These are phyloP conservation scores for Coemansia sp. DNA, from an alignment of 192 early-diverging fungal genomes.

Conservation along the genomic window DNA sequence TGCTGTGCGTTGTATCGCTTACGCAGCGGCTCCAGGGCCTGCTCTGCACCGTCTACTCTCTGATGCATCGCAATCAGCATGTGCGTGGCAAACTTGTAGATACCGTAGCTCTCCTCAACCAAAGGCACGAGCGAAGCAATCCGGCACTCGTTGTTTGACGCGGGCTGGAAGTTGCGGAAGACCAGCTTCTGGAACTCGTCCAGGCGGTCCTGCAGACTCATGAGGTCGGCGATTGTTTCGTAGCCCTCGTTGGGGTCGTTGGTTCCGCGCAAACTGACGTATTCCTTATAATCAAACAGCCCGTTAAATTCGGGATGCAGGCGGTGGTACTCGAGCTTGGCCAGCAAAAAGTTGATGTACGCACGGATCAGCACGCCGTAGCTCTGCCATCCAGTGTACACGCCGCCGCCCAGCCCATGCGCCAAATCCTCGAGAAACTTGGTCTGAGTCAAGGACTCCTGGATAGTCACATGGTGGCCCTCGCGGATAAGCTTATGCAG, in stretches of 20 bases:
- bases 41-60: slow-evolving; percentile 60
- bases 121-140: slow-evolving; percentile 95
- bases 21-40: slow-evolving; percentile 84
- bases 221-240: slow-evolving; percentile 93
- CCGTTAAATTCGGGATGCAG: slow-evolving; percentile 91
- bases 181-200: slow-evolving; percentile 89
- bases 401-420: slow-evolving; percentile 34
- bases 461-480: slow-evolving; percentile 81
- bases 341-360: slow-evolving; percentile 84
- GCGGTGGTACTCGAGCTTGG: slow-evolving; percentile 90
- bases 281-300: slow-evolving; percentile 97
- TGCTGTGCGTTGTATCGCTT: slow-evolving; percentile 83
- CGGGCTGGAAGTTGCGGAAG: slow-evolving; percentile 76
- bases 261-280: slow-evolving; percentile 85
- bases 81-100: slow-evolving; percentile 92
- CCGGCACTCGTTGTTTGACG: slow-evolving; percentile 89
- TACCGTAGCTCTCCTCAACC: slow-evolving; percentile 91
- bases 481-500: slow-evolving; percentile 94
- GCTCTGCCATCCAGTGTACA: slow-evolving; percentile 47
- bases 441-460: slow-evolving; percentile 77
- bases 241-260: slow-evolving; percentile 99
- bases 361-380: slow-evolving; percentile 85
- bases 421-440: slow-evolving; percentile 79
- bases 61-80: slow-evolving; percentile 96
- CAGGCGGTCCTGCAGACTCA: slow-evolving; percentile 87